Base-by-base conservation (phyloP, 495 filamentous ascomycete species). In the Penicillium pulvis region DNA sequence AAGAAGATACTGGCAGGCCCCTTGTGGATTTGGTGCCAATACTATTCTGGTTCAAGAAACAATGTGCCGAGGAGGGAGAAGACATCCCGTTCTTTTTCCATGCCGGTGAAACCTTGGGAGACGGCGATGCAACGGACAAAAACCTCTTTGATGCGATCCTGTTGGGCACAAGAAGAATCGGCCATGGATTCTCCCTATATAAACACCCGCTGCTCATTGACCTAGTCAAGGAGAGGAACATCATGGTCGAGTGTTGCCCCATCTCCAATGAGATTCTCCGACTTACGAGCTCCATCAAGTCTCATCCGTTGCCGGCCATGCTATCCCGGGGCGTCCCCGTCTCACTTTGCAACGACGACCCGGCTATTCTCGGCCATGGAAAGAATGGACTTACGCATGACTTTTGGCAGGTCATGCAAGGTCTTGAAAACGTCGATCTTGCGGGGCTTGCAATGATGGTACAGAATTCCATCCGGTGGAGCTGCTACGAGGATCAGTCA, bases 41-140 rank as follows among this genome's bases (percentile, higher is more conserved):
- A 53, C 74, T 98, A 1, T 92, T 97, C 65, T 97, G 90, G 90
- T 97, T 98, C 78, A 85, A 85, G 36, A 93, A 93, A 66, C 82
- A 84, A 51, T 97, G 93, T 68, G 81, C 82, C 11, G 83, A 90
- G 64, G 86, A 91, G 67, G 85, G 81, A 8, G 81, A 96, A 30
- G 84, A 94, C 23, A 87, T 98, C n/a, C 94, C 94, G 3, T 95
- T 96, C 74, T 94, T 93, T 77, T 93, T 98, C 71, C 92, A 96
- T 65, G 94, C 93, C 3, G 94, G 93, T 30, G 92, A 96, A 69
- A 87, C 81, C 41, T 82, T 93, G 0, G 90, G 90, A 16, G 87
- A 92, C 61, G 92, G 90, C 14, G 86, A 84, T 62, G 77, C 75
- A 23, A 85, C 87, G 0, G 92, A 97, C 58, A 78, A 90, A 59